Base-by-base conservation (phyloP, 1,284 basidiomycete genomes). In the Fistulina hepatica region DNA sequence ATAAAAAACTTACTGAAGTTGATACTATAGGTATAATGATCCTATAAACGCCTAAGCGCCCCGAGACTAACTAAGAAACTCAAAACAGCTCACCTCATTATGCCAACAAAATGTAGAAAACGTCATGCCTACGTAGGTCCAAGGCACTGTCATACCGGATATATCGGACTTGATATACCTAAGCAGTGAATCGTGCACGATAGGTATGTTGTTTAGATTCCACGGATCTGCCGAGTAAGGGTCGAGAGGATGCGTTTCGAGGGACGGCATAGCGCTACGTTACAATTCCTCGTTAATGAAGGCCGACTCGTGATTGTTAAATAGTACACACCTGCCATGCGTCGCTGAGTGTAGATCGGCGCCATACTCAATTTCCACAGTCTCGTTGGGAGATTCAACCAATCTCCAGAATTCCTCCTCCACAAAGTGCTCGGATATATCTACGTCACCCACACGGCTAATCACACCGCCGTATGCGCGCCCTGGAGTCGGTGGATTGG, bases 41-140 rank as follows among this genome's bases (percentile, higher is more conserved):
- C 95, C 78, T 86, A 48, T 40, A 43, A 45, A 48, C 45, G n/a
- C n/a, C n/a, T n/a, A 6, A 27, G 6, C 3, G 25, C 12, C 15
- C 25, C 12, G 28, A 31, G 10, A 19, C 25, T 30, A 42, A 34
- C 45, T 40, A 45, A 44, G 28, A 44, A 35, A 44, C 33, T 40
- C 44, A 46, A 32, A 46, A 41, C 36, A 44, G 52, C 65, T 37
- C 52, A 82, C 82, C 74, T 99, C 95, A 57, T 98, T 98, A 63
- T 99, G 95, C 95, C 95, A 99, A 59, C 94, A 97, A 61, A 99
- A 99, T 2, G 95, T 94, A 8, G 93, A 97, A 59, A 98, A 97
- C 32, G 93, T 73, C 94, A 99, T 98, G 35, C 95, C 95, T 42
- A 98, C 91, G 59, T 99, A 98, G 39, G 93, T 95, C 95, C 95